phyloP scores from a whole-genome alignment of 2,329 filamentous ascomycete species.

The Hansfordia pulvinata region DNA sequence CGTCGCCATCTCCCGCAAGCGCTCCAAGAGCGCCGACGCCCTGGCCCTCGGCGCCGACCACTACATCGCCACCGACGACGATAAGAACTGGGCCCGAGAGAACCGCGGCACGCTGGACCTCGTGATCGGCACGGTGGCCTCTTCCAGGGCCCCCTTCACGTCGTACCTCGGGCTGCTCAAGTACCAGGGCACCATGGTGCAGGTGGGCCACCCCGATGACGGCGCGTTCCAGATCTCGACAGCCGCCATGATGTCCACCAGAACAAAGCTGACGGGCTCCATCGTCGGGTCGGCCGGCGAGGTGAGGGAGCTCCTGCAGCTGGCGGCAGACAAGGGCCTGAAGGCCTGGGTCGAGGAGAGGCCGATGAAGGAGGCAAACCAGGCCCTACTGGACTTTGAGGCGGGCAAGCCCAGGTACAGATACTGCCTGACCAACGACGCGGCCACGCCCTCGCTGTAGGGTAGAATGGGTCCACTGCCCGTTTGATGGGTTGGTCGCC shows the following conservation, averaged over 20 bases:
- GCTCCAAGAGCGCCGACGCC: slow-evolving; percentile 33
- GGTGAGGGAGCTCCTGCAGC: slow-evolving; percentile 35
- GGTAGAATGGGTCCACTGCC: too few relatives aligned
- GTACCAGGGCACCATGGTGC: slow-evolving; percentile 43
- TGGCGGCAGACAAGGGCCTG: slow-evolving; percentile 31
- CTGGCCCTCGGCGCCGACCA: slow-evolving; percentile 33
- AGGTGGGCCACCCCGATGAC: slow-evolving; percentile 50
- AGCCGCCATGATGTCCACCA: slow-evolving; percentile 25
- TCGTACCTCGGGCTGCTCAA: slow-evolving; percentile 44
- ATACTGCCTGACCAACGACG: slow-evolving; percentile 4
- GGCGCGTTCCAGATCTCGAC: slow-evolving; percentile 5
- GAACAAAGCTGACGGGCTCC: slow-evolving; percentile 26
- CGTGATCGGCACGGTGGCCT: slow-evolving; percentile 37
- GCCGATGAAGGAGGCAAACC: slow-evolving; percentile 29
- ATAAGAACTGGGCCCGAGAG: slow-evolving; percentile 35
- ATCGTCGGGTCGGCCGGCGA: slow-evolving; percentile 27
- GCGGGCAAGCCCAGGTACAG: slow-evolving; percentile 4
- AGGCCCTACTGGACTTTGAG: slow-evolving; percentile 7
- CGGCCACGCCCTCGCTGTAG: slow-evolving; percentile 2
- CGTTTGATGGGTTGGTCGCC: too few relatives aligned
- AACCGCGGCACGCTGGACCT: slow-evolving; percentile 33
- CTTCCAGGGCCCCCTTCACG: slow-evolving; percentile 17
- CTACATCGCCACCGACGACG: slow-evolving; percentile 23
- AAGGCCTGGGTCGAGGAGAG: slow-evolving; percentile 34
- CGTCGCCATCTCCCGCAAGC: slow-evolving; percentile 35